Base-by-base conservation (phyloP, 2,329 filamentous ascomycete genomes). In the Pseudogymnoascus sp. region DNA sequence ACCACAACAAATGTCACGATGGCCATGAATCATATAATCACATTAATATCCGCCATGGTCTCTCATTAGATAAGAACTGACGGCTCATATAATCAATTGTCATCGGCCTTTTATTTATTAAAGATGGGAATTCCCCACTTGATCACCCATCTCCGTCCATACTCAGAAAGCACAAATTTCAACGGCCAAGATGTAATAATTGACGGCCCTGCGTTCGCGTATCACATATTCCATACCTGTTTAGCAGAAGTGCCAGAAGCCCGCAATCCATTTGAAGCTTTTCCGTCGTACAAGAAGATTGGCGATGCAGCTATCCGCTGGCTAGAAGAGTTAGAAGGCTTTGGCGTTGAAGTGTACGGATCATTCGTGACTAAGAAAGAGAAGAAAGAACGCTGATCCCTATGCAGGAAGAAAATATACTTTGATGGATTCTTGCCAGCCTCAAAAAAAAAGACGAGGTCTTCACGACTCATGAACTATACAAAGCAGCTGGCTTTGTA, bases 381-480 rank as follows among this genome's bases (percentile, higher is more conserved):
- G 57, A n/a, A 59, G 39, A 48, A 35, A 30, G 60, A 68, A 66
- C 65, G 59, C 38, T 13, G 58, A 56, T 64, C 23, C 63, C 33
- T 57, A 37, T 9, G 30, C 65, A 89, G 85, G 65, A 74, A 82
- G 61, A 82, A 79, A 52, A 88, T 96, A 59, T 91, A 87, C 70
- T 96, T 97, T 67, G 92, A 97, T 71, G 91, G 91, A 12, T 85
- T 83, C 60, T 77, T 97, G 0, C 92, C 92, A 38, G 28, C 62
- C 21, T 61, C 63, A n/a, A 72, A 72, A 58, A 58, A 67, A 28
- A 52, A 66, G 38, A 65, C 63, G n/a, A 62, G 70, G 57, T 61
- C 66, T 1, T 45, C 64, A 18, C 66, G 69, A 18, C 62, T 70
- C 19, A 45, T 62, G 15, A 58, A 37, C 15, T 61, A 65, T 28